Evolutionary conservation across 352 stramenopile species (phyloP).

Genomic region (Phytophthora pistaciae): DNA sequence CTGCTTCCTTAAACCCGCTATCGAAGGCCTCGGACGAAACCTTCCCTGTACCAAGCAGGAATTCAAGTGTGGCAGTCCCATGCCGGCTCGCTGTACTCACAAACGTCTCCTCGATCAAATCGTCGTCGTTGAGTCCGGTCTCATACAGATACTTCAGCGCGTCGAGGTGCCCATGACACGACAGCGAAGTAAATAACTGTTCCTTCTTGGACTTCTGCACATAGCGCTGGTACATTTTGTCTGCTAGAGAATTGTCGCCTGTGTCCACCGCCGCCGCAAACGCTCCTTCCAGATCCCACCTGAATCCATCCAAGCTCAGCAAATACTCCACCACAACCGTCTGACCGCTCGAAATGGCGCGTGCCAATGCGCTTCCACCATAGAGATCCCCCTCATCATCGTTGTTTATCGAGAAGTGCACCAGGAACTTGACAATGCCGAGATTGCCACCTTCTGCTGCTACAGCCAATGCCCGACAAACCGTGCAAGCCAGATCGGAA

Average conservation of each 20-base stretch:
- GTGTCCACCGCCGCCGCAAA: constrained; percentile 1
- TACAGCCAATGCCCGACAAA: not conserved
- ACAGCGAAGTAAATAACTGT: not conserved
- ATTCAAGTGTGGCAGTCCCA: not conserved
- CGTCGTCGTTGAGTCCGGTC: not conserved
- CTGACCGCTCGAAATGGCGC: not conserved
- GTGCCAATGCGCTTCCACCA: not conserved
- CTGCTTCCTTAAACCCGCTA: not conserved
- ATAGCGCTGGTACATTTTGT: not conserved
- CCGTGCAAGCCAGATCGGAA: not conserved
- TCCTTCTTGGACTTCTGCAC: not conserved
- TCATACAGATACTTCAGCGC: not conserved
- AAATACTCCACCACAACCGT: not conserved
- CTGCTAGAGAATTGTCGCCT: not conserved
- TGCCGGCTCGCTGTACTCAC: not conserved
- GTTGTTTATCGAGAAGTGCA: not conserved
- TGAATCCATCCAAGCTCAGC: not conserved
- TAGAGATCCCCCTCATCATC: too few species aligned
- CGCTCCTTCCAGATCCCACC: not conserved
- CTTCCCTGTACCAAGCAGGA: not conserved
- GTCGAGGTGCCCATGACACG: not conserved
- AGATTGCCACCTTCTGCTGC: not conserved
- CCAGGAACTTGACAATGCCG: not conserved
- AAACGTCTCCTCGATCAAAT: not conserved
- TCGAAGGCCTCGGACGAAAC: not conserved